phyloP scores from a whole-genome alignment of 495 filamentous ascomycete genomes.

The Lentithecium fluviatile region DNA sequence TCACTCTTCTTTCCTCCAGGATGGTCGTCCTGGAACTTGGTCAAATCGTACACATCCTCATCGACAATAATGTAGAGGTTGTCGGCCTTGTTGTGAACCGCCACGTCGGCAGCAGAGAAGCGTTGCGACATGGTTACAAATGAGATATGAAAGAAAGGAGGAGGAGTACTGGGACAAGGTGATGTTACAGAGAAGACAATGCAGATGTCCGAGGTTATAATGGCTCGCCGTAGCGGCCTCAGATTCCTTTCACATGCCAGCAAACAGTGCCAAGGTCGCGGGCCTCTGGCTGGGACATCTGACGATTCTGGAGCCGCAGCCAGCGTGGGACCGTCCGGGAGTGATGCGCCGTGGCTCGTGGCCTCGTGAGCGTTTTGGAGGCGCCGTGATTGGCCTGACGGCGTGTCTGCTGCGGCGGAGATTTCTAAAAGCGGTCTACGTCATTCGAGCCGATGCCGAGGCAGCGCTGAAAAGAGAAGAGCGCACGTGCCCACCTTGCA shows the following conservation, averaged over 20 bases:
- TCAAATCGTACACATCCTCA: conserved; percentile 94
- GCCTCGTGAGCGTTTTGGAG: neutral
- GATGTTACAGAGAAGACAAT: conserved; percentile 10
- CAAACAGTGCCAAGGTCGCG: conserved; percentile 16
- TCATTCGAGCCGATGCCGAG: neutral
- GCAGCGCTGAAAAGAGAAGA: conserved; percentile 13
- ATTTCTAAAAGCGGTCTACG: neutral
- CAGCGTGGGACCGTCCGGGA: neutral
- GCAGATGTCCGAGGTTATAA: conserved; percentile 18
- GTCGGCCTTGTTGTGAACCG: conserved; percentile 82
- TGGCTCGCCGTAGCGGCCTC: neutral
- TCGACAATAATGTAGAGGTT: conserved; percentile 89
- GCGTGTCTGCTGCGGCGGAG: neutral
- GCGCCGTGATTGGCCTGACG: neutral
- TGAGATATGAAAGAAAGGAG: conserved; percentile 1
- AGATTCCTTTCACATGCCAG: conserved; percentile 31
- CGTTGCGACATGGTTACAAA: conserved; percentile 73
- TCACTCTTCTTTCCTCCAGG: conserved; percentile 95
- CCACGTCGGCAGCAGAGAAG: conserved; percentile 80
- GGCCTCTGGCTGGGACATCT: conserved; percentile 2
- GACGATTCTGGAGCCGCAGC: conserved; percentile 19
- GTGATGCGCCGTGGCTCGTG: neutral
- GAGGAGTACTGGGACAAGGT: conserved; percentile 6
- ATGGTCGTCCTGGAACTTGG: conserved; percentile 91
- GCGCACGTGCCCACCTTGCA: conserved; percentile 17